A percentile compares a stretch with the other conserved stretches of the same genome.
Conservation (phyloP, 257 asterid species). For the Przewalskia tangutica region DNA sequence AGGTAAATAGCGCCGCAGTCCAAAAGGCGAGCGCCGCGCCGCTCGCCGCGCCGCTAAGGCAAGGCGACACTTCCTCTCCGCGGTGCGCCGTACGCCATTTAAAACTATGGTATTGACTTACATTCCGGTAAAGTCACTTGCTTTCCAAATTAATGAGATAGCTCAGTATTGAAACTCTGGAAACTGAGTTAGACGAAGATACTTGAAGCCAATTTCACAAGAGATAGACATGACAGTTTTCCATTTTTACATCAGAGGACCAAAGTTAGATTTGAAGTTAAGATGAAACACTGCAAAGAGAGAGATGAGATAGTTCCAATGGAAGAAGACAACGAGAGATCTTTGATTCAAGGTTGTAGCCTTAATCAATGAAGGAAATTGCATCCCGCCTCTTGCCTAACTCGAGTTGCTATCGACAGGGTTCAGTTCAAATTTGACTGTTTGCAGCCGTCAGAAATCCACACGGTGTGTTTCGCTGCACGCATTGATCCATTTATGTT, state of each 20-base stretch:
- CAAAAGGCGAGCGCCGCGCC: too few species aligned
- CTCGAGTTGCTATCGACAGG: neutral
- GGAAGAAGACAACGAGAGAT: neutral
- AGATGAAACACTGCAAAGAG: neutral
- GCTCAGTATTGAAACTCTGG: neutral
- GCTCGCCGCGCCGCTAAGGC: too few species aligned
- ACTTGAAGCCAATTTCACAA: neutral
- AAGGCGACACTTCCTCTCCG: too few species aligned
- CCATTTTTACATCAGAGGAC: neutral
- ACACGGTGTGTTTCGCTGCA: neutral
- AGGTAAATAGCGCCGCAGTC: too few species aligned
- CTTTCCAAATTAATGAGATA: neutral
- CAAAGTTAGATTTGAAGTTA: neutral
- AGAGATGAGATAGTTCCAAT: neutral
- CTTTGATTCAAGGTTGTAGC: neutral
- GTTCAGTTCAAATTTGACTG: neutral
- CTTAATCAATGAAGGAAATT: neutral
- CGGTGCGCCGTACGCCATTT: too few species aligned
- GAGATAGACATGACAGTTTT: neutral
- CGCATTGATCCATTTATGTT: neutral
- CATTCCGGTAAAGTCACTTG: neutral
- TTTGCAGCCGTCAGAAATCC: neutral
- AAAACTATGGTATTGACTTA: neutral
- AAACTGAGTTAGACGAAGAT: neutral
- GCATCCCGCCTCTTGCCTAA: neutral